These are phyloP conservation scores for Neofusicoccum ribis DNA, from an alignment of 2,329 filamentous ascomycete species.

Conservation along the genomic window DNA sequence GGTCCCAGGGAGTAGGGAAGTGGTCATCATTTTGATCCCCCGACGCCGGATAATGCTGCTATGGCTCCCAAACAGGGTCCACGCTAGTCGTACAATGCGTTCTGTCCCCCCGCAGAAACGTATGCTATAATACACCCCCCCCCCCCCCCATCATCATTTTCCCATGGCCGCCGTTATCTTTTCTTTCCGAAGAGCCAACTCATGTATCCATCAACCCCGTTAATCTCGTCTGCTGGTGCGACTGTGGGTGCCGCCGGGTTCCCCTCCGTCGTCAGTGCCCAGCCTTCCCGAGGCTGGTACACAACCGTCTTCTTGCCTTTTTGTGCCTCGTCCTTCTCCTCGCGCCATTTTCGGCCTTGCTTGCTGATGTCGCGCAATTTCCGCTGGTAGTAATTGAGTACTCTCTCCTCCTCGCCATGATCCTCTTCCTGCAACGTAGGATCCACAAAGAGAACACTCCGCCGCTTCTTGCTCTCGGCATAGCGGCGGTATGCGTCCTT, in stretches of 20 bases:
- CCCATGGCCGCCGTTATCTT: not conserved
- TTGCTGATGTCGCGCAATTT: conserved; percentile 50
- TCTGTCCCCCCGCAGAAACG: not conserved
- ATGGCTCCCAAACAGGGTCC: too few species aligned
- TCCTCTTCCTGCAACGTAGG: conserved; percentile 23
- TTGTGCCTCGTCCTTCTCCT: conserved; percentile 48
- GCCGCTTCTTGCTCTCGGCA: conserved; percentile 47
- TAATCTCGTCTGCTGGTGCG: not conserved
- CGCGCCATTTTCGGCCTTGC: conserved; percentile 61
- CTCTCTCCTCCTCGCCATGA: conserved; percentile 41
- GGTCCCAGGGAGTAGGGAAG: too few species aligned
- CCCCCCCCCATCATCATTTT: too few species aligned
- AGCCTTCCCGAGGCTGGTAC: not conserved
- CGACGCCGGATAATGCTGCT: not conserved
- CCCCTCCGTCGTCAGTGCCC: not conserved
- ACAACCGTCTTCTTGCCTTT: conserved; percentile 6
- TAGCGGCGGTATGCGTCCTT: not conserved
- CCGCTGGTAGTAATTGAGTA: conserved; percentile 43
- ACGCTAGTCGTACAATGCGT: not conserved
- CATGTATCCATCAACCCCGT: conserved; percentile 7
- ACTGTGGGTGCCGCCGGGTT: not conserved
- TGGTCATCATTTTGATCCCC: not conserved
- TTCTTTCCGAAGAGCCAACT: conserved; percentile 5
- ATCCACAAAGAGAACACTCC: not conserved
- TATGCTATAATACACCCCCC: not conserved